phyloP scores from a whole-genome alignment of 495 filamentous ascomycete genomes.

The Tuber borchii region DNA sequence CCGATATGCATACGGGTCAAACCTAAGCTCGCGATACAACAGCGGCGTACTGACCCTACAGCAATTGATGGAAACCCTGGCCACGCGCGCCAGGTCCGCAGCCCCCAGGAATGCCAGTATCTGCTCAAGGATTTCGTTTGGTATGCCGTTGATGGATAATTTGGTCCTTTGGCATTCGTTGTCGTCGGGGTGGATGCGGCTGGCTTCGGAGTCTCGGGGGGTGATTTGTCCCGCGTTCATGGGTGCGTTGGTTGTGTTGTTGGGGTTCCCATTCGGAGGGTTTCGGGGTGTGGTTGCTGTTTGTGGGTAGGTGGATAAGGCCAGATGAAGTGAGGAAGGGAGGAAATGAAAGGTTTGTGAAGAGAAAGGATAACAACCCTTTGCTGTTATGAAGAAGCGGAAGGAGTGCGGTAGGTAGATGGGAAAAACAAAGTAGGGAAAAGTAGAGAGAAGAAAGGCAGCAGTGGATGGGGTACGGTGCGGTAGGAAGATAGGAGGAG shows the following conservation, averaged over 20 bases:
- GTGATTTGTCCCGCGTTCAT: neutral
- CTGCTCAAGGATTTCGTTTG: constrained; percentile 34
- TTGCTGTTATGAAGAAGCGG: neutral
- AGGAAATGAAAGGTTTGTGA: neutral
- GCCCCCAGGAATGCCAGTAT: constrained; percentile 27
- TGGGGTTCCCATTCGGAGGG: neutral
- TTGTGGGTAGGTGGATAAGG: neutral
- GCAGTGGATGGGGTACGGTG: neutral
- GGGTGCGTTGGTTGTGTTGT: neutral
- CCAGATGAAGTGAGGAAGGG: neutral
- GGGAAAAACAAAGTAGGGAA: neutral
- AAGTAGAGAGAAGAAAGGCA: neutral
- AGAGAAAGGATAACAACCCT: neutral
- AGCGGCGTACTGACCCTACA: constrained; percentile 28
- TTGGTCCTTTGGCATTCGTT: constrained; percentile 19
- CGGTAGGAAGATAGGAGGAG: neutral
- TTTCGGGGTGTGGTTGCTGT: neutral
- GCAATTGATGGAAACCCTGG: constrained; percentile 24
- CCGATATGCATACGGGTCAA: constrained; percentile 35
- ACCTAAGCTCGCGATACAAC: constrained; percentile 28
- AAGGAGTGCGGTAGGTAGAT: neutral
- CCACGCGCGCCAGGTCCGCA: constrained; percentile 26
- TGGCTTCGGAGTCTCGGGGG: constrained; percentile 6
- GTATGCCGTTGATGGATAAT: constrained; percentile 22
- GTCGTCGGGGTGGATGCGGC: constrained; percentile 7